Conservation (phyloP, 2,329 filamentous ascomycete genomes). For the Cadophora malorum region DNA sequence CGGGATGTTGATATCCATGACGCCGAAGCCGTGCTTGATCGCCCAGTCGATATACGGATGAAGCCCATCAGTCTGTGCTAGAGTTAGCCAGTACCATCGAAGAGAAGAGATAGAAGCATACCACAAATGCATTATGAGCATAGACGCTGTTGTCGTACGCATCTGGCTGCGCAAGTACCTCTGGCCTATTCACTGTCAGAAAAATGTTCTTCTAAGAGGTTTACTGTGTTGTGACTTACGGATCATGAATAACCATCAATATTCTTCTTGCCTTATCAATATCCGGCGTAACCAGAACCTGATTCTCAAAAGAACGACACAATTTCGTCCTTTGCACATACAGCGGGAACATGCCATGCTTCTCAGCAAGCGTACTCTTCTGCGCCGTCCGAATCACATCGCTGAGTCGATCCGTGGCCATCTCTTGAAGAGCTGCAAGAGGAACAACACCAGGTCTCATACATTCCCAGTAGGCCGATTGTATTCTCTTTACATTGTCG, state of each 20-base stretch:
- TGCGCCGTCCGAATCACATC: constrained; percentile 83
- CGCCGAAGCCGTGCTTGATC: constrained; percentile 73
- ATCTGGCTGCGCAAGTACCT: constrained; percentile 71
- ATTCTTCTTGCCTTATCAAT: constrained; percentile 72
- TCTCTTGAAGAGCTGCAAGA: constrained; percentile 56
- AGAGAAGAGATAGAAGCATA: constrained; percentile 55
- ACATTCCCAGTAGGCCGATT: constrained; percentile 83
- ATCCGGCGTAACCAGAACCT: constrained; percentile 80
- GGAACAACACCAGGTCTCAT: constrained; percentile 74
- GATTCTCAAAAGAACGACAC: constrained; percentile 81
- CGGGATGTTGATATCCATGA: constrained; percentile 92
- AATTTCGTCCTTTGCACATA: constrained; percentile 77
- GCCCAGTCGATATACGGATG: constrained; percentile 88
- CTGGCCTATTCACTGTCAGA: constrained; percentile 58
- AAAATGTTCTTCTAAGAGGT: not conserved
- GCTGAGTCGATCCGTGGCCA: constrained; percentile 70
- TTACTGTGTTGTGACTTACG: constrained; percentile 58
- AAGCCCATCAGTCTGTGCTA: constrained; percentile 76
- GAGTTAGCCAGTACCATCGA: not conserved
- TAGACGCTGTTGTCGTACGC: constrained; percentile 75
- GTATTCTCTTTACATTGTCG: constrained; percentile 63
- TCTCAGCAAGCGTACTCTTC: constrained; percentile 71
- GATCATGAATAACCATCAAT: constrained; percentile 89
- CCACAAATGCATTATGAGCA: constrained; percentile 86
- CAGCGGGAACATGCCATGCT: constrained; percentile 79